These are phyloP conservation scores for Dipteronia dyeriana DNA, from an alignment of 345 rosid species.

Conservation along the genomic window DNA sequence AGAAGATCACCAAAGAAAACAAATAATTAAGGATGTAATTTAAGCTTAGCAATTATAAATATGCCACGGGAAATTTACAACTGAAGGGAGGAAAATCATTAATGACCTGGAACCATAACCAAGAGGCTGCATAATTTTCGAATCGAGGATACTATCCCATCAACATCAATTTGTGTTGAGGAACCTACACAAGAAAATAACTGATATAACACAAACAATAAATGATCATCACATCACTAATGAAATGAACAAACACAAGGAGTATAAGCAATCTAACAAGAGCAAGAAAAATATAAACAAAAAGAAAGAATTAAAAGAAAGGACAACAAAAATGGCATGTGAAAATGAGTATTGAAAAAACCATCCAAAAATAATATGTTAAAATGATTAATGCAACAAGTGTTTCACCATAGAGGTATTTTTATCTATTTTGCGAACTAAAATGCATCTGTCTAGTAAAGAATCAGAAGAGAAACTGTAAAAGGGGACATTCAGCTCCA, in stretches of 20 bases:
- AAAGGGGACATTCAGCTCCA: neutral
- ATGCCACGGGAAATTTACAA: constrained; percentile 1
- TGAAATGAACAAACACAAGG: neutral
- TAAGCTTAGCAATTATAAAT: neutral
- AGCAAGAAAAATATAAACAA: neutral
- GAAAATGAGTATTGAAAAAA: neutral
- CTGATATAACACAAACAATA: neutral
- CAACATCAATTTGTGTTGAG: constrained; percentile 44
- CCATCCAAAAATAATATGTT: neutral
- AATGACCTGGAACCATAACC: constrained; percentile 78
- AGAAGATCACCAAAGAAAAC: neutral
- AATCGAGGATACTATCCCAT: constrained; percentile 53
- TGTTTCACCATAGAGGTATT: neutral
- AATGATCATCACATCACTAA: neutral
- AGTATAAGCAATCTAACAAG: neutral
- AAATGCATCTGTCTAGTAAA: neutral
- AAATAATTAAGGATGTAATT: neutral
- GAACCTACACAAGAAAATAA: constrained; percentile 42
- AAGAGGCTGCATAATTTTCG: constrained; percentile 76
- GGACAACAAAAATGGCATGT: neutral
- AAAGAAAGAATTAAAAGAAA: too few relatives aligned
- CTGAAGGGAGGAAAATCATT: constrained; percentile 4
- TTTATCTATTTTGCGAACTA: neutral
- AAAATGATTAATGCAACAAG: neutral
- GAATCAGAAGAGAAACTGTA: neutral